Evolutionary conservation across 2,329 filamentous ascomycete species (phyloP).

Genomic region (Diaporthe humulicola): DNA sequence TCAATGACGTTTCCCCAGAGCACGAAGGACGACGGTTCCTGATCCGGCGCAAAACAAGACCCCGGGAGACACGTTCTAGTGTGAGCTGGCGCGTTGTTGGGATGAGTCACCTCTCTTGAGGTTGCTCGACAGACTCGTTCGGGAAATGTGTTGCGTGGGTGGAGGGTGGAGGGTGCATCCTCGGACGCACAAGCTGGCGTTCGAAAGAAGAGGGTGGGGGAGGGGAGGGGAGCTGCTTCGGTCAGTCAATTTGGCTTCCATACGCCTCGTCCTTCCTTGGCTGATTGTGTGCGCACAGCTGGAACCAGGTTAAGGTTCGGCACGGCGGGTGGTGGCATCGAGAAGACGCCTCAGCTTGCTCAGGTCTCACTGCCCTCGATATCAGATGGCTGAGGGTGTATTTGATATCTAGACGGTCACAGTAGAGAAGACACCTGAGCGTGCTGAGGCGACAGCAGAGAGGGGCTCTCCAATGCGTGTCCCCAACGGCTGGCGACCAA

Average conservation of each 20-base stretch:
- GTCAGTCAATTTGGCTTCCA: conserved; percentile 4
- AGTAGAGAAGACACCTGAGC: neutral
- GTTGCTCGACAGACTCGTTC: conserved; percentile 2
- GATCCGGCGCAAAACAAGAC: conserved; percentile 10
- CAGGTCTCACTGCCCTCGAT: too few species aligned
- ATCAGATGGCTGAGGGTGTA: neutral
- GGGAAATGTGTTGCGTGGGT: conserved; percentile 9
- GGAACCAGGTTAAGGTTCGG: neutral
- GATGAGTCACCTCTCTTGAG: conserved; percentile 21
- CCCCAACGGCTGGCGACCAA: neutral
- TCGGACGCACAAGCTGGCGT: neutral
- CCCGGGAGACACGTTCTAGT: conserved; percentile 11
- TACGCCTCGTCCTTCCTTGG: neutral
- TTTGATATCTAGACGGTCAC: neutral
- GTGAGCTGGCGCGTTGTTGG: conserved; percentile 26
- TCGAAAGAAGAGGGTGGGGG: neutral
- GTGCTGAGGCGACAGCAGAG: too few species aligned
- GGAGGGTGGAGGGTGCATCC: conserved; percentile 13
- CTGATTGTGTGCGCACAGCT: neutral
- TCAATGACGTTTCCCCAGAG: neutral
- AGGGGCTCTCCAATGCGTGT: neutral
- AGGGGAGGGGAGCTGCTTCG: neutral
- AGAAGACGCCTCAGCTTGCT: neutral
- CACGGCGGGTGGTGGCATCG: neutral
- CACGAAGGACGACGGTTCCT: conserved; percentile 19